These are phyloP conservation scores for Candida cerambycidarum DNA, from an alignment of 805 yeast genomes.

Conservation along the genomic window DNA sequence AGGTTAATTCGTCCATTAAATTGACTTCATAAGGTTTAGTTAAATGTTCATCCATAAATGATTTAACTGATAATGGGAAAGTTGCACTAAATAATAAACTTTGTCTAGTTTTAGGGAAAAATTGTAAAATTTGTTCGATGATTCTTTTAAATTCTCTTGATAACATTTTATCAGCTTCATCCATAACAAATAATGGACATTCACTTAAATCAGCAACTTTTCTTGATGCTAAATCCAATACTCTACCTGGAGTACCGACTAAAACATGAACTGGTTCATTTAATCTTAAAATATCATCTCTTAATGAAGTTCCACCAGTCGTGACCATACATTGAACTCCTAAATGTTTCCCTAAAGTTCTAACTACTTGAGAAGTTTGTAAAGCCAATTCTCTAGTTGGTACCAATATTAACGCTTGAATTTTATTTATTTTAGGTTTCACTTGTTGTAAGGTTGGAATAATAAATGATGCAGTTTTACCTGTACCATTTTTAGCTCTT, in stretches of 20 bases:
- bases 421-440: constrained; percentile 78
- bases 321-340: constrained; percentile 95
- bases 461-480: constrained; percentile 96
- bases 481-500: constrained; percentile 98
- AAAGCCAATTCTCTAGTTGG: constrained; percentile 98
- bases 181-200: constrained; percentile 91
- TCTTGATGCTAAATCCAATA: constrained; percentile 89
- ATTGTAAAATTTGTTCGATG: constrained; percentile 80
- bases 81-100: constrained; percentile 91
- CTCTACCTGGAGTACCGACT: constrained; percentile 98
- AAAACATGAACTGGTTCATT: constrained; percentile 90
- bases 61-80: constrained; percentile 90
- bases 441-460: constrained; percentile 90
- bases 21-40: constrained; percentile 93
- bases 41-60: constrained; percentile 88
- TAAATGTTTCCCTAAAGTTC: constrained; percentile 92
- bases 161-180: constrained; percentile 97
- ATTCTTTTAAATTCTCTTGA: constrained; percentile 85
- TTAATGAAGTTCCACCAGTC: constrained; percentile 94
- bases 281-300: constrained; percentile 91
- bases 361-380: constrained; percentile 96
- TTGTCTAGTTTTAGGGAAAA: constrained; percentile 71
- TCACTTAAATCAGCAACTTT: constrained; percentile 81
- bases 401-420: constrained; percentile 89
- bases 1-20: constrained; percentile 94